A percentile compares a stretch with the other conserved stretches of the same genome.
These are phyloP conservation scores for Pulveroboletus frians DNA, from an alignment of 768 basidiomycete genomes.

Conservation along the genomic window DNA sequence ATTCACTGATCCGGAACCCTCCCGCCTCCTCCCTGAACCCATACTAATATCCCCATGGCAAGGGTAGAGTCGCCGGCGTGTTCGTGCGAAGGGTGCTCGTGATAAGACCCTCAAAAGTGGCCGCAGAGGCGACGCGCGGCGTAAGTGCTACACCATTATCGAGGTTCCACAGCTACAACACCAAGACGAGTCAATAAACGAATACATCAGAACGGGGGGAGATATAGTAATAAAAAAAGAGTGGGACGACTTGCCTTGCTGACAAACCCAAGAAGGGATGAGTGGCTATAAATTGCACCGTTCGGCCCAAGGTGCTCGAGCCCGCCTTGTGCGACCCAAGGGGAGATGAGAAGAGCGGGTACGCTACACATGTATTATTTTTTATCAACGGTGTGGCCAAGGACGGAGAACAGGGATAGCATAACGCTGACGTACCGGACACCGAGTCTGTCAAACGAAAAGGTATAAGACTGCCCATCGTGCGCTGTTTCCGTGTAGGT, in stretches of 20 bases:
- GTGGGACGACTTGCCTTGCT: conserved; percentile 11
- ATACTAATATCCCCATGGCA: conserved; percentile 17
- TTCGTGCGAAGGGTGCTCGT: conserved; percentile 17
- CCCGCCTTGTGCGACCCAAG: conserved; percentile 21
- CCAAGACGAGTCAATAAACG: neutral
- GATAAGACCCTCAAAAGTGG: conserved; percentile 23
- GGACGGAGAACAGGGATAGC: neutral
- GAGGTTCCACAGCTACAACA: no score
- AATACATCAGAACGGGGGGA: no score
- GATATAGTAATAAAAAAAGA: neutral
- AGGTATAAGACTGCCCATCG: conserved; percentile 19
- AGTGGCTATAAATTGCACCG: conserved; percentile 18
- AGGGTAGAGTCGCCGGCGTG: conserved; percentile 9
- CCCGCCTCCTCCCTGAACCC: no score
- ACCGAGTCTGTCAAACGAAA: conserved; percentile 23
- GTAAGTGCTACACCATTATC: conserved; percentile 19
- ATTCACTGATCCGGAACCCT: no score
- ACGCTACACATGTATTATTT: conserved; percentile 3
- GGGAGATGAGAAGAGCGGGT: conserved; percentile 19
- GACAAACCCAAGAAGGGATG: conserved; percentile 19
- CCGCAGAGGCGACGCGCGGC: conserved; percentile 16
- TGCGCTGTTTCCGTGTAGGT: conserved; percentile 21
- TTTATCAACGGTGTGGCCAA: no score
- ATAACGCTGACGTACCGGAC: conserved; percentile 11
- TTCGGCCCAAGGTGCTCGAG: conserved; percentile 9